A percentile compares a stretch with the other conserved stretches of the same genome.
Evolutionary conservation across 2,329 filamentous ascomycete genomes (phyloP).

Genomic region (Zasmidium angulare): DNA sequence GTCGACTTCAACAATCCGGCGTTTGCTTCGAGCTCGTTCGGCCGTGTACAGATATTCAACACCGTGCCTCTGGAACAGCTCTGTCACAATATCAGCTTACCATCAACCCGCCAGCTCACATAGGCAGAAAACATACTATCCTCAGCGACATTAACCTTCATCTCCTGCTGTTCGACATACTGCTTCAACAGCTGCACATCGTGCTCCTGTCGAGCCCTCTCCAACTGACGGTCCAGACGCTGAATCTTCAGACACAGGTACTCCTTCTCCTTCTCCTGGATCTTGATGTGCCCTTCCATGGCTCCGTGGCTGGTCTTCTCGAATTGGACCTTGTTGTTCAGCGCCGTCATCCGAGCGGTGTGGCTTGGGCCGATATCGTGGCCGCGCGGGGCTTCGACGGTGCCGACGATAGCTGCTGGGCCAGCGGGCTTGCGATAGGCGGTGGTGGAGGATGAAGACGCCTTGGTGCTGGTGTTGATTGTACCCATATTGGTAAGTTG

Average conservation of each 20-base stretch:
- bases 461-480: neutral
- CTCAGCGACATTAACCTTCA: neutral
- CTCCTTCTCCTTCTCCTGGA: neutral
- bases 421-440: neutral
- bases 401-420: neutral
- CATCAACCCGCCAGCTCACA: neutral
- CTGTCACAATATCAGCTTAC: neutral
- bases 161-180: neutral
- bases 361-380: neutral
- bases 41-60: neutral
- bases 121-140: neutral
- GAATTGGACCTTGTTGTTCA: neutral
- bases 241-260: neutral
- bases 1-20: neutral
- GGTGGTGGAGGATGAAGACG: neutral
- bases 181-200: neutral
- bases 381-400: neutral
- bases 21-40: neutral
- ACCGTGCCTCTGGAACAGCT: neutral
- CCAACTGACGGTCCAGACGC: neutral
- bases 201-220: neutral
- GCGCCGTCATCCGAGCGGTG: neutral
- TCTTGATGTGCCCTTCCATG: neutral
- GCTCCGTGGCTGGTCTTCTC: neutral
- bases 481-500: neutral